Percentiles rank a stretch among this genome's conserved stretches.
Conservation (phyloP, 495 filamentous ascomycete genomes). For the Hypoxylon lenormandii region DNA sequence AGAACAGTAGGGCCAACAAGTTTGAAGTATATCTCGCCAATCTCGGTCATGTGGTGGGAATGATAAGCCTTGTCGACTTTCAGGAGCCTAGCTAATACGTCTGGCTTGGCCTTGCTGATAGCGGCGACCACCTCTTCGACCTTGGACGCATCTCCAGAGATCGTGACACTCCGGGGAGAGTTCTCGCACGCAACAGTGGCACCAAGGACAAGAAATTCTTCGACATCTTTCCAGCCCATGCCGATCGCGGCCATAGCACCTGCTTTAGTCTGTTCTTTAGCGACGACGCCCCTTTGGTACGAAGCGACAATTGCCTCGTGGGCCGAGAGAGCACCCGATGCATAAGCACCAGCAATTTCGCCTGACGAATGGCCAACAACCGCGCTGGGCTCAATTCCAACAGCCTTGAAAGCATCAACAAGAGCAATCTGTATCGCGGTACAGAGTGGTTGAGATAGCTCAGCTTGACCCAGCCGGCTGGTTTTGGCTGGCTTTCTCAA, state of each 20-base stretch:
- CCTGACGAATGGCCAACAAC: conserved; percentile 58
- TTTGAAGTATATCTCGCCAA: conserved; percentile 40
- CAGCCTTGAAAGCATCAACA: conserved; percentile 61
- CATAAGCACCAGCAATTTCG: conserved; percentile 59
- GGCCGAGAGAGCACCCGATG: conserved; percentile 46
- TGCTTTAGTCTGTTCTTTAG: conserved; percentile 17
- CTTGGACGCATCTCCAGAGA: conserved; percentile 50
- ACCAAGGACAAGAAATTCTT: conserved; percentile 30
- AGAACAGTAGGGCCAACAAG: conserved; percentile 33
- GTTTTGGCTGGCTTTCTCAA: conserved; percentile 18
- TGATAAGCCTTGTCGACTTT: conserved; percentile 63
- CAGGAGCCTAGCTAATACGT: conserved; percentile 42
- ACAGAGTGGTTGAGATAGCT: conserved; percentile 57
- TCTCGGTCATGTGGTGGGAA: conserved; percentile 54
- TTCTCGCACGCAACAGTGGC: conserved; percentile 59
- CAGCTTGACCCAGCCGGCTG: conserved; percentile 47
- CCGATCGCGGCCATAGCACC: conserved; percentile 60
- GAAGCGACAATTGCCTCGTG: conserved; percentile 48
- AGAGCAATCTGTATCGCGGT: conserved; percentile 62
- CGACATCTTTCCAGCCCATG: conserved; percentile 43
- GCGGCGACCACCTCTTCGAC: conserved; percentile 29
- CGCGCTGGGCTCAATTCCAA: conserved; percentile 59
- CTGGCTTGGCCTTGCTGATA: conserved; percentile 27
- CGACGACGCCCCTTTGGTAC: conserved; percentile 50
- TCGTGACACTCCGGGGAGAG: conserved; percentile 53